Evolutionary conservation across 2,329 filamentous ascomycete genomes (phyloP), one percentile per base, ranked within the genome.

Genomic region (Aspergillus alliaceus): DNA sequence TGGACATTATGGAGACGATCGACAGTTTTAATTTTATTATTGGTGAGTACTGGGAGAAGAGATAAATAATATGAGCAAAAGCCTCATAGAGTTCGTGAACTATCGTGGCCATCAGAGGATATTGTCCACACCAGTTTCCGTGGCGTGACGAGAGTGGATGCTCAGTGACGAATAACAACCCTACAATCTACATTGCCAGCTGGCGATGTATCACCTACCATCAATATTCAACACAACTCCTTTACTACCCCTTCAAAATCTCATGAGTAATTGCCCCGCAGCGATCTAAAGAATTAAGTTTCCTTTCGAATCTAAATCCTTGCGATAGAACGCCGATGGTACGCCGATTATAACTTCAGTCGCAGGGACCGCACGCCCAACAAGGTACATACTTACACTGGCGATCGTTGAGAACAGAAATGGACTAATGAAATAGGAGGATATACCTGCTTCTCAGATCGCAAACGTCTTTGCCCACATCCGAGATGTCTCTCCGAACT

Each of bases 81-180:
- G 14, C 11, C 14, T 25, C 39, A 42, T 2, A 15, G 39, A 6
- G 12, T 5, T 6, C 22, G n/a, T 27, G 27, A 29, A 9, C 8
- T 4, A 44, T 44, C 8, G 27, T 48, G 44, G n/a, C 18, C 44
- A 18, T 48, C 6, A 27, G 6, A 9, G 8, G n/a, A 11, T 11
- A 22, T 1, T 25, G 25, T n/a, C 25, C 44, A 47, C 44, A 31
- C n/a, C n/a, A 22, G 44, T 48, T 47, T 48, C 44, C 44, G 44
- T 48, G 44, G 44, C 46, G 18, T 11, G 25, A 56, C 35, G 50
- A 24, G 52, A 56, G 48, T 27, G 37, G 25, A 48, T 12, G 44
- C 25, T 27, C 22, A 32, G 29, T 20, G 29, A 48, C 44, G 44
- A 48, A 48, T 48, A 32, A 48, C 44, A 24, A 22, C n/a, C 5